These are phyloP conservation scores for Phaeotremella fagi DNA, from an alignment of 768 basidiomycete species.

Conservation along the genomic window DNA sequence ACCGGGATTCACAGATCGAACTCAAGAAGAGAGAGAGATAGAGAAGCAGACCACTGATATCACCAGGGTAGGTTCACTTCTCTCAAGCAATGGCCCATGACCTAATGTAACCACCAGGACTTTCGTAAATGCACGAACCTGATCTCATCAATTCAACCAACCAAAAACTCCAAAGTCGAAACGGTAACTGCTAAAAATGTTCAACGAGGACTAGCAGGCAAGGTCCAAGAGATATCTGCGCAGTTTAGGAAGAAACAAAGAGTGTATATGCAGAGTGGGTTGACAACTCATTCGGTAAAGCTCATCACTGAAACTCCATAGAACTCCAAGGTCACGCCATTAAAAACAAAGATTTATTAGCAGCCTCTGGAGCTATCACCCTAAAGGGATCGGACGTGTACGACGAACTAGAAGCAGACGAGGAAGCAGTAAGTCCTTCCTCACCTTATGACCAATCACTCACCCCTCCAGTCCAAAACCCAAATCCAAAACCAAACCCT, in stretches of 20 bases:
- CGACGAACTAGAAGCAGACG: slow-evolving; percentile 82
- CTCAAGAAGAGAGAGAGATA: slow-evolving; percentile 90
- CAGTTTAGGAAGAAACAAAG: slow-evolving; percentile 95
- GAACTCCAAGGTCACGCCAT: slow-evolving; percentile 96
- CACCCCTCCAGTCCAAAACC: slow-evolving; percentile 16
- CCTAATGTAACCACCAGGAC: slow-evolving; percentile 52
- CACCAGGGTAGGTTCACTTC: slow-evolving; percentile 61
- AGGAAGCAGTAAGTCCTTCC: slow-evolving; percentile 65
- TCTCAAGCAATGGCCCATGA: neutral
- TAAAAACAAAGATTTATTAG: slow-evolving; percentile 89
- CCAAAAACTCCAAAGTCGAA: slow-evolving; percentile 47
- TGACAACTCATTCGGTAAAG: neutral
- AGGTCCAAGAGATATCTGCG: slow-evolving; percentile 86
- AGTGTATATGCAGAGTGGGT: slow-evolving; percentile 95
- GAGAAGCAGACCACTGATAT: slow-evolving; percentile 78
- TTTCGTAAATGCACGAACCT: slow-evolving; percentile 59
- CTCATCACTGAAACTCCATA: slow-evolving; percentile 42
- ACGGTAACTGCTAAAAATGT: slow-evolving; percentile 80
- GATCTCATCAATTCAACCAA: slow-evolving; percentile 66
- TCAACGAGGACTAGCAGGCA: slow-evolving; percentile 90
- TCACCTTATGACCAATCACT: slow-evolving; percentile 2
- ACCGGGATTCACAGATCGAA: slow-evolving; percentile 92
- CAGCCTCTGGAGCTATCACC: slow-evolving; percentile 77
- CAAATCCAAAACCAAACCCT: slow-evolving; percentile 47
- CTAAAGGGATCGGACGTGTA: slow-evolving; percentile 76